These are phyloP conservation scores for Grosmannia huntii DNA, from an alignment of 2,329 filamentous ascomycete species.

Conservation along the genomic window DNA sequence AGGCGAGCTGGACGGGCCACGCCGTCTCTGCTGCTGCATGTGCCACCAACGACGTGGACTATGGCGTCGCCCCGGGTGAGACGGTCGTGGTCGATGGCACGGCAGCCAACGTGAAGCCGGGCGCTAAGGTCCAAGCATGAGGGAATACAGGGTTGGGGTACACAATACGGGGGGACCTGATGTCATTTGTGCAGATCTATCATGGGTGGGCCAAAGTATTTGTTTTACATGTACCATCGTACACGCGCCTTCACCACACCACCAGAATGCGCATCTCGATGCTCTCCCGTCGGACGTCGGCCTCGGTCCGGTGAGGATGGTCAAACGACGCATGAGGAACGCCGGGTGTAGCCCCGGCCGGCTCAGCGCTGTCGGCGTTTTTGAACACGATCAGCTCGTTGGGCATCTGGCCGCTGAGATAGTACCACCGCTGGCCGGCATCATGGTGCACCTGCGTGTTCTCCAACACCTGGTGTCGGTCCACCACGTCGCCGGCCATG, in stretches of 20 bases:
- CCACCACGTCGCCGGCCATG: conserved; percentile 13
- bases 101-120: conserved; percentile 6
- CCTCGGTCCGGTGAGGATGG: conserved; percentile 5
- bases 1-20: conserved; percentile 3
- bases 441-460: conserved; percentile 13
- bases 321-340: conserved; percentile 10
- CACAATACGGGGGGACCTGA: neutral
- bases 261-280: conserved; percentile 10
- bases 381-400: conserved; percentile 14
- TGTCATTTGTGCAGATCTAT: neutral
- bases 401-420: conserved; percentile 10
- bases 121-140: neutral
- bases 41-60: neutral
- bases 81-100: conserved; percentile 7
- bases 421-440: conserved; percentile 12
- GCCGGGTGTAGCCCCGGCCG: conserved; percentile 6
- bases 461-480: conserved; percentile 12
- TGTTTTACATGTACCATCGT: too few relatives aligned
- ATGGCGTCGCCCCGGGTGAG: conserved; percentile 3
- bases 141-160: neutral
- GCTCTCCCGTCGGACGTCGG: conserved; percentile 9
- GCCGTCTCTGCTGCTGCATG: neutral
- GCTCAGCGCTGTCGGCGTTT: conserved; percentile 8
- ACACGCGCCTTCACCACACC: conserved; percentile 6
- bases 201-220: neutral